phyloP scores from a whole-genome alignment of 371 early-diverging fungal genomes.

The Syncephalastrum monosporum region DNA sequence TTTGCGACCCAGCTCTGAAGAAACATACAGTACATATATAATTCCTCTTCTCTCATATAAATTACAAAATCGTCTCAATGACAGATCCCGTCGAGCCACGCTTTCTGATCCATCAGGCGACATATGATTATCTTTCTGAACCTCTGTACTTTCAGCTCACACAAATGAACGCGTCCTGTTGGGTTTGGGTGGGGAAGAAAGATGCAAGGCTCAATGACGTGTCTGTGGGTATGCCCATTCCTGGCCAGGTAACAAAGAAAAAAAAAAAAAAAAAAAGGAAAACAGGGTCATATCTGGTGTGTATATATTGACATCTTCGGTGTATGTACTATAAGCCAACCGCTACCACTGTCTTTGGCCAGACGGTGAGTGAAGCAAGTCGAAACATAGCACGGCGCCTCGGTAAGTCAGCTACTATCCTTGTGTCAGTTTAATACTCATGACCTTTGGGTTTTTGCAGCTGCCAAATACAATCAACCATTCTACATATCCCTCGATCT shows the following conservation, averaged over 20 bases:
- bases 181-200: constrained; percentile 42
- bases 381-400: constrained; percentile 38
- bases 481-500: constrained; percentile 43
- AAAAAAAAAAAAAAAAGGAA: no score
- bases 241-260: no score
- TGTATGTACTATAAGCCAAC: constrained; percentile 19
- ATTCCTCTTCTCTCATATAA: no score
- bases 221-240: constrained; percentile 40
- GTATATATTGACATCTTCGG: no score
- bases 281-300: no score
- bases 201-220: constrained; percentile 38
- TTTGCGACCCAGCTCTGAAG: no score
- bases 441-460: constrained; percentile 12
- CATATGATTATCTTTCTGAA: constrained; percentile 38
- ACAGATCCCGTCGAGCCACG: constrained; percentile 13
- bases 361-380: constrained; percentile 40
- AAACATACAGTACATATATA: no score
- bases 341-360: constrained; percentile 45
- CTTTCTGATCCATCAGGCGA: constrained; percentile 41
- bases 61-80: background rate
- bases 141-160: constrained; percentile 39
- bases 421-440: background rate
- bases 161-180: constrained; percentile 35
- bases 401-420: constrained; percentile 25
- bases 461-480: constrained; percentile 37